Base-by-base conservation (phyloP, 2,329 filamentous ascomycete species). In the Fusarium keratoplasticum region DNA sequence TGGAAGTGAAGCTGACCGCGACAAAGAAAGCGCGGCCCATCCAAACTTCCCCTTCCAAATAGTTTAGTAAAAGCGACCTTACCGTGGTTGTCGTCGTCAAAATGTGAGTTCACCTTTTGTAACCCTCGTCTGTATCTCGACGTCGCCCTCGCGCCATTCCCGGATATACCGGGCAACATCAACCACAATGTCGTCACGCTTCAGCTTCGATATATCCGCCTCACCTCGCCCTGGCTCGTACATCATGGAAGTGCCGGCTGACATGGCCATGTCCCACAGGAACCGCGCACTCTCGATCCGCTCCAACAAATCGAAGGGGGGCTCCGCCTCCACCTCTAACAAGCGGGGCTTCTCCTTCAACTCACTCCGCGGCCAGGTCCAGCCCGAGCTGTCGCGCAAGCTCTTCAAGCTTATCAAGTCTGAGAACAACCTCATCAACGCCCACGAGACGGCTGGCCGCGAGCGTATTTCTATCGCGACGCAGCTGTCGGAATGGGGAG, bases 401-500 rank as follows among this genome's bases (percentile, higher is more conserved):
- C 91, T 99, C 61, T 97, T 92, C 88, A 93, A 93, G 78, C 89
- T 99, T 70, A 98, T 98, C 87, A 99, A 99, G 86, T 94, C 93
- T 59, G 93, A 97, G 84, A 98, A 98, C 87, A 92, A 93, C 80
- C 92, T 95, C 38, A 95, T 98, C 78, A 88, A 89, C 59, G 93
- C 94, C 58, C 93, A 98, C 85, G 95, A 98, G 85, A 86, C 90
- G 8, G 96, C 96, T 8, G 94, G 92, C 58, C 93, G 93, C 69
- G 96, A 98, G 86, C 94, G 95, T 66, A 85, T 94, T 70, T 90
- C 91, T 59, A 95, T 98, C 79, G 96, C 95, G 18, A 91, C 92
- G 13, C 96, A 98, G 86, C 90, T 99, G 52, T 97, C 95, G 9
- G 95, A 98, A 77, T 99, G 96, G 96, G 96, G 96, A 67, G 95